Evolutionary conservation across 2,329 filamentous ascomycete genomes (phyloP), one percentile per base, ranked within the genome.

Genomic region (Dactylella cylindrospora): DNA sequence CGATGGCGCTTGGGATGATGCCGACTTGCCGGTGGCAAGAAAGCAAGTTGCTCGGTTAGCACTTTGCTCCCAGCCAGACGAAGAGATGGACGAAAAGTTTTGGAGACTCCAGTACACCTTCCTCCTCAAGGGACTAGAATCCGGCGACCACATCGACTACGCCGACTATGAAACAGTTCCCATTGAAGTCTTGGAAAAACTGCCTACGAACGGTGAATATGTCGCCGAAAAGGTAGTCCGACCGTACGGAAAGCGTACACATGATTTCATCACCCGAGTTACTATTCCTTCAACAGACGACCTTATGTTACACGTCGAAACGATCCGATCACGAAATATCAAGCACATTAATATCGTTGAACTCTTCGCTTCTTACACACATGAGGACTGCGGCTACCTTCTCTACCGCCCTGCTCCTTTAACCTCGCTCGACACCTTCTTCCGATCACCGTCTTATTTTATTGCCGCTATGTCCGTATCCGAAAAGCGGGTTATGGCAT

Each of bases 1-100:
- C 51, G 85, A 90, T 71, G 82, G 85, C 68, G 84, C 83, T 15
- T 88, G 85, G 85, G 84, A 87, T 67, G 86, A 90, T 68, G 79
- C 81, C 44, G 86, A 90, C 72, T 75, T 90, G 39, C 86, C 86
- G 5, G 77, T 90, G 36, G 76, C 82, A 3, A 75, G 80, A 49
- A 82, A 86, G 46, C 80, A 85, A 57, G 79, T 89, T 39, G 78
- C 80, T 66, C 79, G 80, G 40, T 77, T 89, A 9, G 76, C 78
- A 17, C 74, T 88, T 35, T 81, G 82, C 41, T 80, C 87, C 70
- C 79, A 83, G 60, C 79, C 78, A 47, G 70, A 85, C 13, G 83
- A 86, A 67, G 79, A 76, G 70, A 22, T 57, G 19, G 59, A 64
- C 15, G 52, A 64, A 35, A 83, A 78, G 66, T 89, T 90, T 70